phyloP scores from a whole-genome alignment of 225 moss, liverwort and hornwort species.

The Pseudisothecium myosuroides region DNA sequence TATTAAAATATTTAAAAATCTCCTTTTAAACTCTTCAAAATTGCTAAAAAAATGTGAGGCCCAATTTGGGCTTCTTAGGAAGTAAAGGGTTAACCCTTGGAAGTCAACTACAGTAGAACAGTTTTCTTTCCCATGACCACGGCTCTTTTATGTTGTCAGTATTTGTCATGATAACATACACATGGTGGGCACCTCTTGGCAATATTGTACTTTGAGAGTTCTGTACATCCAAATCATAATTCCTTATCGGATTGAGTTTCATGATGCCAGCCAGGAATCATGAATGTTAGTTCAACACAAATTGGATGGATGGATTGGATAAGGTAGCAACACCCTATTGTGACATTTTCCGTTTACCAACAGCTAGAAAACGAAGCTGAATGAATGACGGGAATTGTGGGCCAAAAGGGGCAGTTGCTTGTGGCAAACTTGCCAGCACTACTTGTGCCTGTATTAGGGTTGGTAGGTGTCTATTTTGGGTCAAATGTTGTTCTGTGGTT shows the following conservation, averaged over 20 bases:
- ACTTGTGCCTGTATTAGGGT: not conserved
- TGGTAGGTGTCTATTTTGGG: not conserved
- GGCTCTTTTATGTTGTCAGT: not conserved
- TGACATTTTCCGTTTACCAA: not conserved
- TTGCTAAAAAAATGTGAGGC: too few relatives aligned
- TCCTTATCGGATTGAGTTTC: not conserved
- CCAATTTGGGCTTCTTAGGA: too few relatives aligned
- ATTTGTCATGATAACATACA: not conserved
- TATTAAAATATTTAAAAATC: too few relatives aligned
- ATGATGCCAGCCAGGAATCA: not conserved
- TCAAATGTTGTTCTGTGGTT: not conserved
- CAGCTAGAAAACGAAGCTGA: not conserved
- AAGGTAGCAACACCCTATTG: not conserved
- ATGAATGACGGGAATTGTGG: too few relatives aligned
- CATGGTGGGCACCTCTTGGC: not conserved
- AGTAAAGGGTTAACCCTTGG: too few relatives aligned
- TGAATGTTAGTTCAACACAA: too few relatives aligned
- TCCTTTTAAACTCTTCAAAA: too few relatives aligned
- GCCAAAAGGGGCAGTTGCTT: not conserved
- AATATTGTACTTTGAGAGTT: not conserved
- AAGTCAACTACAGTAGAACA: not conserved
- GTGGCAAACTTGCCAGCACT: not conserved
- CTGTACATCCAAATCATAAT: not conserved
- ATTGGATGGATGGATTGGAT: not conserved
- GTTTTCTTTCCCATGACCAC: not conserved